A percentile compares a stretch with the other conserved stretches of the same genome.
These are phyloP conservation scores for Barnettozyma pratensis DNA, from an alignment of 805 yeast genomes.

Conservation along the genomic window DNA sequence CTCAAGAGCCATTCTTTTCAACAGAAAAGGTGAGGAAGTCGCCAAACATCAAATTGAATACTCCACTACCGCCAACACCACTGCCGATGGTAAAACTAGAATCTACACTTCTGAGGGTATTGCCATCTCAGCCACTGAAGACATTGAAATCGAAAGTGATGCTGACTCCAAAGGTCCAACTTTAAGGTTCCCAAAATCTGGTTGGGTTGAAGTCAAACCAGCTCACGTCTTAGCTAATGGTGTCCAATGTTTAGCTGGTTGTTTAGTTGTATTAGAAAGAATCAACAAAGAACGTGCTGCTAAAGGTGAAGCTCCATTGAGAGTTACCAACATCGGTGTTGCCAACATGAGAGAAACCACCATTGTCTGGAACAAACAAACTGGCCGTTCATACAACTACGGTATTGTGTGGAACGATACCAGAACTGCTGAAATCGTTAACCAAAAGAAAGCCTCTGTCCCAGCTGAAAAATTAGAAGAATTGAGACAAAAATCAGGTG, in stretches of 20 bases:
- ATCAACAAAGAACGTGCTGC: conserved; percentile 45
- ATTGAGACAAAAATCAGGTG: conserved; percentile 66
- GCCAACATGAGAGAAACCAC: conserved; percentile 97
- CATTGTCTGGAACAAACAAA: conserved; percentile 75
- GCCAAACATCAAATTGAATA: conserved; percentile 90
- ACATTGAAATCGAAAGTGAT: conserved; percentile 57
- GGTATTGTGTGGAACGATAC: conserved; percentile 98
- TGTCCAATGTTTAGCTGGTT: conserved; percentile 68
- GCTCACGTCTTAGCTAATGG: conserved; percentile 76
- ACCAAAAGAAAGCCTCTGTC: conserved; percentile 49
- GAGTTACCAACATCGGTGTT: conserved; percentile 73
- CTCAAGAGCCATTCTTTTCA: conserved; percentile 80
- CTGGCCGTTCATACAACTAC: conserved; percentile 77
- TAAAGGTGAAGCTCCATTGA: conserved; percentile 46
- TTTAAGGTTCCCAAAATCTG: conserved; percentile 72
- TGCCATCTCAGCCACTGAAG: conserved; percentile 50
- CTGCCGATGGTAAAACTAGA: conserved; percentile 44
- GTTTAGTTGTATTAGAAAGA: conserved; percentile 50
- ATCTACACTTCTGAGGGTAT: conserved; percentile 74
- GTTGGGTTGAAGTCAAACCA: conserved; percentile 95
- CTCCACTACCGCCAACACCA: conserved; percentile 57
- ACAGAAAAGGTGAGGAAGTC: conserved; percentile 66
- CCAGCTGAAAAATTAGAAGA: conserved; percentile 51
- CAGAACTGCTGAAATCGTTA: conserved; percentile 70
- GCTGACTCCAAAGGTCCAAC: conserved; percentile 51